These are phyloP conservation scores for Sporothrix dimorphospora DNA, from an alignment of 2,329 filamentous ascomycete species.

Conservation along the genomic window DNA sequence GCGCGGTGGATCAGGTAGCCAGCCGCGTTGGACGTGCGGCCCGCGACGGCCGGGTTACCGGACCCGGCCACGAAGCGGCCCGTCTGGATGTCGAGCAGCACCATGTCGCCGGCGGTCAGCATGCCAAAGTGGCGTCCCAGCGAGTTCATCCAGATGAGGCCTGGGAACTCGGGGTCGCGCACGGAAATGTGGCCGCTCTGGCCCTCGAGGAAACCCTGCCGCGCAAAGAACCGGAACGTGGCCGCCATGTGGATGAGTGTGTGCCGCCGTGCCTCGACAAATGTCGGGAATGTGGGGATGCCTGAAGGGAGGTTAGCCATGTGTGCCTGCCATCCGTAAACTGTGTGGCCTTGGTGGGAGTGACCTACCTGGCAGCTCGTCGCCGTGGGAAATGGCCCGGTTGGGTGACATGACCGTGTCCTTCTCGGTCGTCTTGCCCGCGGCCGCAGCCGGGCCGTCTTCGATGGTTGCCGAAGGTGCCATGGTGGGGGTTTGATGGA, in stretches of 20 bases:
- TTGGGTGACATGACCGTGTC: conserved; percentile 35
- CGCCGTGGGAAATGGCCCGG: conserved; percentile 39
- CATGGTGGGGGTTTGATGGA: conserved; percentile 30
- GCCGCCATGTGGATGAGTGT: conserved; percentile 68
- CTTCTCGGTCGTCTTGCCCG: conserved; percentile 23
- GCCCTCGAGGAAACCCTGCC: conserved; percentile 66
- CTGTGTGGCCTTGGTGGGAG: background rate
- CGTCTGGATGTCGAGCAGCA: conserved; percentile 59
- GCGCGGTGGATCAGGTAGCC: conserved; percentile 72
- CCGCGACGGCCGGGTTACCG: conserved; percentile 43
- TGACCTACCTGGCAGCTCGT: conserved; percentile 36
- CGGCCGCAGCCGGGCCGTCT: background rate
- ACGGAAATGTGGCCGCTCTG: conserved; percentile 67
- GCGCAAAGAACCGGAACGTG: conserved; percentile 68
- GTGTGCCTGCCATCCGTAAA: background rate
- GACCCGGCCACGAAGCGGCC: conserved; percentile 69
- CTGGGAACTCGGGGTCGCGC: conserved; percentile 63
- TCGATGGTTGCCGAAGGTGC: conserved; percentile 35
- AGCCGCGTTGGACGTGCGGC: conserved; percentile 61
- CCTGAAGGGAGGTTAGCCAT: conserved; percentile 36
- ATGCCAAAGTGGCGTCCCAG: conserved; percentile 68
- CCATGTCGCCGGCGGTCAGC: conserved; percentile 68
- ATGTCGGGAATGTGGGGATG: conserved; percentile 49
- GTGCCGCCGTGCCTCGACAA: conserved; percentile 59
- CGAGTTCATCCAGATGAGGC: conserved; percentile 68